phyloP scores from a whole-genome alignment of 2,329 filamentous ascomycete species.

The Blastomyces parvus region DNA sequence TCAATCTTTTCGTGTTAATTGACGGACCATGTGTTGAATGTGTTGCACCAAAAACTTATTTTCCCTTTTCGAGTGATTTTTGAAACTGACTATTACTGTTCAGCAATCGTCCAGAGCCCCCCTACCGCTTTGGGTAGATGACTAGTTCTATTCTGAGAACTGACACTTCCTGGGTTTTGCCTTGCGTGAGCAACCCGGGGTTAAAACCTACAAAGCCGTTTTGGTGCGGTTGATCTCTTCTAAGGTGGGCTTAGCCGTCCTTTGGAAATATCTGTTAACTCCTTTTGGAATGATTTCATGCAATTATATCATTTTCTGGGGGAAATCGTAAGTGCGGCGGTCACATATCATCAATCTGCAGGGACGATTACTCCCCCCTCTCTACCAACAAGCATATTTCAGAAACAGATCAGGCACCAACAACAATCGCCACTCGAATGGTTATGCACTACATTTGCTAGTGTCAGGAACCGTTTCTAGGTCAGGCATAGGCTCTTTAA shows the following conservation, averaged over 20 bases:
- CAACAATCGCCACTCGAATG: constrained; percentile 13
- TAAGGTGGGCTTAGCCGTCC: constrained; percentile 8
- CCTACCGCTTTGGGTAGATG: neutral
- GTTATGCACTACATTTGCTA: constrained; percentile 13
- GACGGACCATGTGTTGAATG: neutral
- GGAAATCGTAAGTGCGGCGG: neutral
- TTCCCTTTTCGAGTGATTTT: constrained; percentile 5
- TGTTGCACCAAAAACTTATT: constrained; percentile 4
- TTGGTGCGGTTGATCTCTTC: constrained; percentile 9
- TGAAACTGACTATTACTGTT: constrained; percentile 8
- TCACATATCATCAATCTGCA: constrained; percentile 5
- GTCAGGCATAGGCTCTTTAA: constrained; percentile 1
- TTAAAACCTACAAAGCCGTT: constrained; percentile 13
- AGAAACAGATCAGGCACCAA: constrained; percentile 16
- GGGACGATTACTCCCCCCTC: constrained; percentile 1
- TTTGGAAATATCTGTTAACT: constrained; percentile 11
- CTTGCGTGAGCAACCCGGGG: constrained; percentile 11
- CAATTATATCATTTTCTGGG: neutral
- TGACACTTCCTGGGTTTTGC: constrained; percentile 18
- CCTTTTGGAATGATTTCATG: constrained; percentile 9
- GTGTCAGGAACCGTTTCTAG: constrained; percentile 11
- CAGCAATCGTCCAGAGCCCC: neutral
- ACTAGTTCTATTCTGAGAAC: constrained; percentile 9
- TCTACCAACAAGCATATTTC: constrained; percentile 11
- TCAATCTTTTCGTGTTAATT: neutral